Evolutionary conservation across 495 filamentous ascomycete species (phyloP).

Genomic region (Platismatia glauca): DNA sequence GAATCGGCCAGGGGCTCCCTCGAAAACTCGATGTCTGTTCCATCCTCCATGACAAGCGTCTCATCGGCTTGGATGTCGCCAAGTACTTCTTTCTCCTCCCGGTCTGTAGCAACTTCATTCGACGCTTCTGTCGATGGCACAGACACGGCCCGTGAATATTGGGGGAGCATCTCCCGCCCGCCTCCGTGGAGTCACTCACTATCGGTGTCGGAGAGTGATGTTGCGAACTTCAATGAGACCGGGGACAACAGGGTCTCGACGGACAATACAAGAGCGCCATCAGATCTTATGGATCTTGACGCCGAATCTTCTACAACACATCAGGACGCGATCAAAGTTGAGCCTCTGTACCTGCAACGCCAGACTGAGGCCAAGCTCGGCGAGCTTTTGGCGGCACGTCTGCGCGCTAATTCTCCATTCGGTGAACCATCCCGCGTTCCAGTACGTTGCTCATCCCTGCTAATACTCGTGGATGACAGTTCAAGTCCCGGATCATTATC

Average conservation of each 20-base stretch:
- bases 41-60: conserved; percentile 13
- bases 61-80: conserved; percentile 20
- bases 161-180: background rate
- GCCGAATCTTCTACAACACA: background rate
- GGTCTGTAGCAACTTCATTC: conserved; percentile 19
- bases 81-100: conserved; percentile 19
- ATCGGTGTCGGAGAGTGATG: background rate
- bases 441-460: background rate
- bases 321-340: background rate
- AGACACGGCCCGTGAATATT: conserved; percentile 8
- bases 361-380: background rate
- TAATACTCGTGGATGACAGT: background rate
- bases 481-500: conserved; percentile 1
- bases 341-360: background rate
- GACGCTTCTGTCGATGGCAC: conserved; percentile 7
- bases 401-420: background rate
- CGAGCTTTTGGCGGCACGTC: background rate
- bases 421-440: background rate
- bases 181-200: background rate
- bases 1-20: background rate
- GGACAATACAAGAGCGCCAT: background rate
- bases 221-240: background rate
- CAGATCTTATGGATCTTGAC: conserved; percentile 7
- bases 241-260: background rate
- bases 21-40: conserved; percentile 10